Conservation (phyloP, 768 basidiomycete species). For the Russula sp. region DNA sequence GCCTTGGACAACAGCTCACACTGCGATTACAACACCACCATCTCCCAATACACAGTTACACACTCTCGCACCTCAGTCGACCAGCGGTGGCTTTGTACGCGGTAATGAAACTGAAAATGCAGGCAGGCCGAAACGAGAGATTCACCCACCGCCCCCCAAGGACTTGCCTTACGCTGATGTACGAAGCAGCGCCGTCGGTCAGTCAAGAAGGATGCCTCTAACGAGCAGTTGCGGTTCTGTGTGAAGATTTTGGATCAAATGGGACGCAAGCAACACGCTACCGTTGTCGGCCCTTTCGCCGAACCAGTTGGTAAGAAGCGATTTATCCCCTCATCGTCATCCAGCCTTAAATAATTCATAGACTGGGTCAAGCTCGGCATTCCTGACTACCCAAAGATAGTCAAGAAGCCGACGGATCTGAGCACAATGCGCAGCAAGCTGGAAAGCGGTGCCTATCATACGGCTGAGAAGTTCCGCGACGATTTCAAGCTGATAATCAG, state of each 20-base stretch:
- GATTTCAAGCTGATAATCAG: conserved; percentile 95
- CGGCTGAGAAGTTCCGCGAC: conserved; percentile 76
- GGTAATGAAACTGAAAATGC: conserved; percentile 61
- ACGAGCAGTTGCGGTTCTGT: conserved; percentile 86
- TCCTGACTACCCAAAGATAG: conserved; percentile 79
- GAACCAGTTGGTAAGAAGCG: conserved; percentile 82
- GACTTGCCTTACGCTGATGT: conserved; percentile 80
- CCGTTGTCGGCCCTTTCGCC: conserved; percentile 79
- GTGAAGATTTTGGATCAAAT: conserved; percentile 70
- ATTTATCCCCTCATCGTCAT: not conserved
- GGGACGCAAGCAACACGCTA: conserved; percentile 72
- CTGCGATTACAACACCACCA: too few species aligned
- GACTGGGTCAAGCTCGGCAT: conserved; percentile 77
- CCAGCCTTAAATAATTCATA: conserved; percentile 35
- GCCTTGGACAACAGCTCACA: too few species aligned
- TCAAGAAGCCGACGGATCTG: conserved; percentile 96
- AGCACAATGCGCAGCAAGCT: conserved; percentile 85
- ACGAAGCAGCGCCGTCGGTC: conserved; percentile 63
- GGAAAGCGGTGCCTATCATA: conserved; percentile 69
- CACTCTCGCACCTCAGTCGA: too few species aligned
- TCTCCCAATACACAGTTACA: too few species aligned
- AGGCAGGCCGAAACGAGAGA: conserved; percentile 94
- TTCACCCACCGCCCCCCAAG: conserved; percentile 92
- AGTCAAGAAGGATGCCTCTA: conserved; percentile 58
- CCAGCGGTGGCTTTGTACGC: too few species aligned